These are phyloP conservation scores for Podosphaera fusca DNA, from an alignment of 2,329 filamentous ascomycete species.

Conservation along the genomic window DNA sequence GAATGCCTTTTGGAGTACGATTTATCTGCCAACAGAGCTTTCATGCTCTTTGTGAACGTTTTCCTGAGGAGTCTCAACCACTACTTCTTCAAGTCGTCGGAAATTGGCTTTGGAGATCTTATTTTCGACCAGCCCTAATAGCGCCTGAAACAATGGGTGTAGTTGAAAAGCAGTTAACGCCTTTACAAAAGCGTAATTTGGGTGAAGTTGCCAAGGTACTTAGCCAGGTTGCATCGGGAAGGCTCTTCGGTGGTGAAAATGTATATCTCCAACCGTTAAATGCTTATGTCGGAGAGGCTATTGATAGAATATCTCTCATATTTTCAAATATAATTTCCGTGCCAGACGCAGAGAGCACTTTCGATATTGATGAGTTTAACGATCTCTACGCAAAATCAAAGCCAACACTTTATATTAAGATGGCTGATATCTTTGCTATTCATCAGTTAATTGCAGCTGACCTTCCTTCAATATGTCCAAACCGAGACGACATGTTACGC, in stretches of 20 bases:
- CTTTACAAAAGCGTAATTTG: slow-evolving; percentile 80
- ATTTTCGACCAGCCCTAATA: slow-evolving; percentile 73
- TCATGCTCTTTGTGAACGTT: slow-evolving; percentile 51
- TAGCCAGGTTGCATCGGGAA: slow-evolving; percentile 67
- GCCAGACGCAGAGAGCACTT: slow-evolving; percentile 68
- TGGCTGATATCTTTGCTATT: slow-evolving; percentile 90
- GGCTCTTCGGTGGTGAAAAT: slow-evolving; percentile 81
- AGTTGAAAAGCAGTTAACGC: slow-evolving; percentile 68
- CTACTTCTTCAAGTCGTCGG: slow-evolving; percentile 63
- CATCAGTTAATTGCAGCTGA: slow-evolving; percentile 72
- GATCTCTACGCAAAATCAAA: slow-evolving; percentile 92
- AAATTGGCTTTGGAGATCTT: slow-evolving; percentile 85
- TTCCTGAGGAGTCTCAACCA: slow-evolving; percentile 56
- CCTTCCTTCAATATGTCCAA: slow-evolving; percentile 52
- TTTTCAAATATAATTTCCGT: slow-evolving; percentile 61
- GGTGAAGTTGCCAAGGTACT: slow-evolving; percentile 80
- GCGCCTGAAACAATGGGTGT: slow-evolving; percentile 84
- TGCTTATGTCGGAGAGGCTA: slow-evolving; percentile 66
- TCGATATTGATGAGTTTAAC: slow-evolving; percentile 97
- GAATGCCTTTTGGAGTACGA: slow-evolving; percentile 81
- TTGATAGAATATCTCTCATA: slow-evolving; percentile 55
- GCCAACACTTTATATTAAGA: slow-evolving; percentile 97
- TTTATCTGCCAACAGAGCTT: slow-evolving; percentile 76
- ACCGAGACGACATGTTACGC: slow-evolving; percentile 64
- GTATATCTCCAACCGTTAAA: slow-evolving; percentile 91